Percentiles rank a stretch among this genome's conserved stretches.
Conservation (phyloP, 75 land plant species). For the Larix kaempferi region DNA sequence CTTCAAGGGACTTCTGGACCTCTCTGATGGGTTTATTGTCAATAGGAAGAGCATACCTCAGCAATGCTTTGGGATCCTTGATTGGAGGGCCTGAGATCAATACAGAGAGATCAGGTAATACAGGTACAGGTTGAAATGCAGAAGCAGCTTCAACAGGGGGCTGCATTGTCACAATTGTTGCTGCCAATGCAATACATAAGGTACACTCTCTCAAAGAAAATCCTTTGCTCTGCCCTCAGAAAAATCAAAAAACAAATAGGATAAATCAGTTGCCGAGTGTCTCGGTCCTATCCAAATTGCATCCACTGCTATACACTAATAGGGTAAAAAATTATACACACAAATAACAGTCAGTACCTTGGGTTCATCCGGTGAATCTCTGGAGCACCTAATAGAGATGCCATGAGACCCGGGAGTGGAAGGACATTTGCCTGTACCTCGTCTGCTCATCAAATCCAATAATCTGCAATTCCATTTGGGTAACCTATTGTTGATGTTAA, state of each 20-base stretch:
- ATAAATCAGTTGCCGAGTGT: too few relatives aligned
- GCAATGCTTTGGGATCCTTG: conserved; percentile 89
- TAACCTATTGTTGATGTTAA: background rate
- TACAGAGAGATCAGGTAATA: conserved; percentile 60
- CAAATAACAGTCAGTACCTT: background rate
- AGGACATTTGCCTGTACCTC: background rate
- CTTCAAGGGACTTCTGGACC: conserved; percentile 96
- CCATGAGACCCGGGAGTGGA: background rate
- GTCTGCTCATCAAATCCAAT: background rate
- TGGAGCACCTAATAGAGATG: background rate
- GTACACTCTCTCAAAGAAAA: conserved; percentile 58
- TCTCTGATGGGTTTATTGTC: conserved; percentile 89
- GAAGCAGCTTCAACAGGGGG: conserved; percentile 24
- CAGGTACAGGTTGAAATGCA: conserved; percentile 37
- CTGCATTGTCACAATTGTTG: conserved; percentile 41
- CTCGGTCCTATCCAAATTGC: too few relatives aligned
- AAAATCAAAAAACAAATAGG: background rate
- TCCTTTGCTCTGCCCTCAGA: conserved; percentile 19
- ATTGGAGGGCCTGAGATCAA: conserved; percentile 93
- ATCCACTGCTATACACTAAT: too few relatives aligned
- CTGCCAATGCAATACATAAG: conserved; percentile 60
- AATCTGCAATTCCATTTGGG: background rate
- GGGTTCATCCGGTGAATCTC: background rate
- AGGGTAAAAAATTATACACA: too few relatives aligned
- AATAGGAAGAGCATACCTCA: conserved; percentile 93